Conservation (phyloP, 208 protist genomes). For the Leishmania major region DNA sequence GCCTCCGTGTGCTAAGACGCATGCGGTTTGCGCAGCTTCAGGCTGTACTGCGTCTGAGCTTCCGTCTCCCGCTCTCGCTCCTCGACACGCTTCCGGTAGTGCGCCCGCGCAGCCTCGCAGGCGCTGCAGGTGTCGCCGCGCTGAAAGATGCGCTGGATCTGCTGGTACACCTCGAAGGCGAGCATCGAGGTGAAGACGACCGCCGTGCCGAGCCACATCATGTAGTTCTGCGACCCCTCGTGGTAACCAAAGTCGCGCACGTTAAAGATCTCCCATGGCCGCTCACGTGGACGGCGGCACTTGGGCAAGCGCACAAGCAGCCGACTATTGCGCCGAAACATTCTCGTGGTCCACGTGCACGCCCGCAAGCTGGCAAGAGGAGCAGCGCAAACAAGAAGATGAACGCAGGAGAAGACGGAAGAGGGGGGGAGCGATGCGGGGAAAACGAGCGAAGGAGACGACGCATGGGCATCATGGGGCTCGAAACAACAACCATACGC, state of each 20-base stretch:
- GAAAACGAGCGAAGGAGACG: neutral
- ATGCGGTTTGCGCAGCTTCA: slow-evolving; percentile 5
- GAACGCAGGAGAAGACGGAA: neutral
- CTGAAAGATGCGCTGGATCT: slow-evolving; percentile 54
- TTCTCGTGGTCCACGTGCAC: slow-evolving; percentile 8
- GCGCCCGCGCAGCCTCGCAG: slow-evolving; percentile 80
- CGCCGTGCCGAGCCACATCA: slow-evolving; percentile 76
- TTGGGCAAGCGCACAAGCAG: slow-evolving; percentile 75
- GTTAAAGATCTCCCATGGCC: slow-evolving; percentile 91
- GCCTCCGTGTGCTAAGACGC: neutral
- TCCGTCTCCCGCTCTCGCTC: slow-evolving; percentile 64
- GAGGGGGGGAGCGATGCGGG: neutral
- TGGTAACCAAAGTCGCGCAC: slow-evolving; percentile 85
- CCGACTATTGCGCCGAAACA: slow-evolving; percentile 46
- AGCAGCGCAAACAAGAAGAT: slow-evolving; percentile 1
- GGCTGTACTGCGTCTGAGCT: slow-evolving; percentile 11
- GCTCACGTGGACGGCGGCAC: slow-evolving; percentile 76
- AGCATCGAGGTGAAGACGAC: slow-evolving; percentile 39
- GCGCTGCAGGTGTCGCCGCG: slow-evolving; percentile 85
- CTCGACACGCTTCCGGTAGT: slow-evolving; percentile 75
- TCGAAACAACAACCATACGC: neutral
- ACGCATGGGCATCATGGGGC: neutral
- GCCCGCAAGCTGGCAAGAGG: slow-evolving; percentile 6
- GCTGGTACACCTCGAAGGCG: slow-evolving; percentile 75
- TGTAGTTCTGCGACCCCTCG: slow-evolving; percentile 88